Conservation (phyloP, 2,329 filamentous ascomycete genomes). For the Chrysoporthe puriensis region DNA sequence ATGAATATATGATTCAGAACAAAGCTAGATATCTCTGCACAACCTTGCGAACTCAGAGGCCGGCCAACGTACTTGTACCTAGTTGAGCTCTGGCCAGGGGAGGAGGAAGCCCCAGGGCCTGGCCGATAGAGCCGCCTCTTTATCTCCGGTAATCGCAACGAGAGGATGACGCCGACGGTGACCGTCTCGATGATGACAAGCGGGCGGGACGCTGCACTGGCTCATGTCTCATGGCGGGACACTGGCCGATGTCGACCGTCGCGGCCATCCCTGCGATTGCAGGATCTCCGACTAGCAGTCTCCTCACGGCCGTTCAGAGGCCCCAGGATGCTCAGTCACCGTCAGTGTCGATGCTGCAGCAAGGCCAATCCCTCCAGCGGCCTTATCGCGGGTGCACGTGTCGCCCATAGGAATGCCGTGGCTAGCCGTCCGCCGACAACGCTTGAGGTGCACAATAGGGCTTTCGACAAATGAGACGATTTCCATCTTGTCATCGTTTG, state of each 20-base stretch:
- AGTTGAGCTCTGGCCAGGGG: neutral
- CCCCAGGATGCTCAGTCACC: conserved; percentile 25
- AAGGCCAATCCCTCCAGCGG: conserved; percentile 24
- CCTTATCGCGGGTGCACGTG: conserved; percentile 25
- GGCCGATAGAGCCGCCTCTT: conserved; percentile 13
- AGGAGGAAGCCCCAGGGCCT: neutral
- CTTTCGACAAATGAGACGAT: conserved; percentile 23
- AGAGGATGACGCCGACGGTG: neutral
- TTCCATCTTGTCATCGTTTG: conserved; percentile 14
- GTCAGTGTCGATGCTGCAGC: conserved; percentile 12
- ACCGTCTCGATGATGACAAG: conserved; percentile 3
- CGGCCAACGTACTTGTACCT: conserved; percentile 11
- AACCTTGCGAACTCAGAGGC: neutral
- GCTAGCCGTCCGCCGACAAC: conserved; percentile 22
- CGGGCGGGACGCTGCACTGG: neutral
- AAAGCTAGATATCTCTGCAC: conserved; percentile 8
- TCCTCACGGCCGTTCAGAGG: conserved; percentile 15
- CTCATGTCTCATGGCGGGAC: neutral
- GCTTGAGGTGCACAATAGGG: neutral
- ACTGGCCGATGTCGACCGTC: conserved; percentile 17
- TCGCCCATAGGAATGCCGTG: conserved; percentile 21
- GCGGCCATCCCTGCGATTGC: conserved; percentile 10
- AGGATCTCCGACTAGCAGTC: conserved; percentile 5
- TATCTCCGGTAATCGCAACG: conserved; percentile 30
- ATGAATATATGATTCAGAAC: conserved; percentile 2